A percentile compares a stretch with the other conserved stretches of the same genome.
phyloP scores from a whole-genome alignment of 768 basidiomycete species.

The Rhizopogon sp. region DNA sequence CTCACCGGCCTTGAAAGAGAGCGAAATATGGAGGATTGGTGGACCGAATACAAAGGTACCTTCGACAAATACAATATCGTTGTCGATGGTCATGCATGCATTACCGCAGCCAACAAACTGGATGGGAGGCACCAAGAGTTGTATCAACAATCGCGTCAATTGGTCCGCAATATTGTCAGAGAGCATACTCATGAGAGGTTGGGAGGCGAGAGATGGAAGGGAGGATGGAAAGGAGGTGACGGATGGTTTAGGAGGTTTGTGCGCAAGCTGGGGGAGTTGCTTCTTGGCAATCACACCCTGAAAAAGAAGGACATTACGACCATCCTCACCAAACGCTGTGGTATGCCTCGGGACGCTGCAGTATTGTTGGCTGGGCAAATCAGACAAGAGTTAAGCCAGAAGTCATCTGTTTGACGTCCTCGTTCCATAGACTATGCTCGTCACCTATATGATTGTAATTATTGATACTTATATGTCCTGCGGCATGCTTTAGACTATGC shows the following conservation, averaged over 20 bases:
- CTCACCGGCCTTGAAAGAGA: constrained; percentile 27
- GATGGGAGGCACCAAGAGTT: constrained; percentile 15
- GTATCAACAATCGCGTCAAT: constrained; percentile 16
- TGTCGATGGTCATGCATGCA: constrained; percentile 28
- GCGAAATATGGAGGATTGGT: constrained; percentile 14
- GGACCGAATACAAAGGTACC: constrained; percentile 6
- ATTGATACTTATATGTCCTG: no score
- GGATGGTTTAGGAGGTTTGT: constrained; percentile 17
- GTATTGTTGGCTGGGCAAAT: background rate
- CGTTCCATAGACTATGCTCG: background rate
- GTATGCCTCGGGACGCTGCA: constrained; percentile 17
- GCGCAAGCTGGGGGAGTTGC: constrained; percentile 16
- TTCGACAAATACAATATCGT: constrained; percentile 22
- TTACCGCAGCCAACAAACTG: constrained; percentile 24
- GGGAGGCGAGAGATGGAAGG: background rate
- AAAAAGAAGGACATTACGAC: constrained; percentile 17
- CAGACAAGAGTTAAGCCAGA: background rate
- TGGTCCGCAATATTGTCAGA: constrained; percentile 13
- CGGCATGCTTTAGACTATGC: no score
- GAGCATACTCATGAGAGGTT: background rate
- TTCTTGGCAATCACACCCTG: constrained; percentile 10
- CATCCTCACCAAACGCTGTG: constrained; percentile 23
- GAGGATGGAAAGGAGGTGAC: background rate
- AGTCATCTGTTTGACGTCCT: background rate
- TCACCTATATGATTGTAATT: no score